These are phyloP conservation scores for Mallotus nudiflorus DNA, from an alignment of 345 rosid species.

Conservation along the genomic window DNA sequence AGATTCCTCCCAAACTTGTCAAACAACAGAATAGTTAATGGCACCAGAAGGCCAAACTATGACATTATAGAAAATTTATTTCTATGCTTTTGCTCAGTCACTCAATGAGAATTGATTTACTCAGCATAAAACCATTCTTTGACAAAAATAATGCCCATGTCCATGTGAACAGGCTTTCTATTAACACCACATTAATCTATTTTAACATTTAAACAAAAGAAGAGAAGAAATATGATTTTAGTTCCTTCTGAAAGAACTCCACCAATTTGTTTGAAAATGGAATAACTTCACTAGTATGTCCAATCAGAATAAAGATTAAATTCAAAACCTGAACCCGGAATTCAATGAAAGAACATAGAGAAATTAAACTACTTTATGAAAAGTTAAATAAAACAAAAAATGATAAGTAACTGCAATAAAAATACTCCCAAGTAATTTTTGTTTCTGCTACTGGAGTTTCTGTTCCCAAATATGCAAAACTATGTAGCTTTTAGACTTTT, in stretches of 20 bases:
- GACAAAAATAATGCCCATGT: not conserved
- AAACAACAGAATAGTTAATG: conserved; percentile 11
- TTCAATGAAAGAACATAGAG: conserved; percentile 14
- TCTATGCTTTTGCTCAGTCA: not conserved
- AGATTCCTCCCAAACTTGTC: conserved; percentile 94
- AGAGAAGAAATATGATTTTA: conserved; percentile 12
- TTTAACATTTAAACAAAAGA: too few relatives aligned
- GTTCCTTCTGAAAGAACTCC: conserved; percentile 84
- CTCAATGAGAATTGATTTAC: not conserved
- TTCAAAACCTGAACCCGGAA: conserved; percentile 94
- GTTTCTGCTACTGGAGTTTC: not conserved
- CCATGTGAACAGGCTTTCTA: not conserved
- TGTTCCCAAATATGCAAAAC: not conserved
- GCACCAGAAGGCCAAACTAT: not conserved
- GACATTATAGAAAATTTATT: not conserved
- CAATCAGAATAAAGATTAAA: conserved; percentile 82
- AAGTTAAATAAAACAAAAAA: not conserved
- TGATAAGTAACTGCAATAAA: not conserved
- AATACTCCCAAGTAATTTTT: not conserved
- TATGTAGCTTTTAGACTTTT: not conserved
- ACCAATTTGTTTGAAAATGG: conserved; percentile 76
- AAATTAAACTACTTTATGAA: not conserved
- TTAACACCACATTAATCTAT: too few relatives aligned
- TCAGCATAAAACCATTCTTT: not conserved
- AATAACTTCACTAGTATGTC: conserved; percentile 67